Conservation (phyloP, 176 grass and related monocot genomes). For the Bothriochloa decipiens region DNA sequence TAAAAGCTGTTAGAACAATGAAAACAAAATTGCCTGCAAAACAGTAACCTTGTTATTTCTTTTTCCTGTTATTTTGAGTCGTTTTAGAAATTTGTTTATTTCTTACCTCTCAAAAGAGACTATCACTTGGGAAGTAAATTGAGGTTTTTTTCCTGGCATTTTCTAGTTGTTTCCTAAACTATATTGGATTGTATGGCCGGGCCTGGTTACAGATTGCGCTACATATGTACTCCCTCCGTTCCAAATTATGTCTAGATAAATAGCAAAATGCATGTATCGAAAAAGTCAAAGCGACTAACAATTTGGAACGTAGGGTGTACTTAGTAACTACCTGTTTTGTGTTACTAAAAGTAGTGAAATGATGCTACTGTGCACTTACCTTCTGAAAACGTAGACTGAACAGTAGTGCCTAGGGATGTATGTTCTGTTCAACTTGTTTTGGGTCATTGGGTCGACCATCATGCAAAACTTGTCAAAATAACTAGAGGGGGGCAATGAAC, state of each 20-base stretch:
- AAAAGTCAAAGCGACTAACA: no score
- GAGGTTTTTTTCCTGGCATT: not conserved
- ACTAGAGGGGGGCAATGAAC: not conserved
- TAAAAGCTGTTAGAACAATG: not conserved
- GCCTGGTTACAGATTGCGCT: not conserved
- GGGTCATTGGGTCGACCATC: not conserved
- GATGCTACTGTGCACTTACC: not conserved
- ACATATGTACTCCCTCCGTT: not conserved
- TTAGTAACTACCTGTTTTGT: not conserved
- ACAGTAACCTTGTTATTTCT: not conserved
- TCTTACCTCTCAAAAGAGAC: not conserved
- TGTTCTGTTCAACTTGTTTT: not conserved
- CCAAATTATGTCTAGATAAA: no score
- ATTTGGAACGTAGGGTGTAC: no score
- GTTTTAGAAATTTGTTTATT: not conserved
- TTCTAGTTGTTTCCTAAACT: not conserved
- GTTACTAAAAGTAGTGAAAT: not conserved
- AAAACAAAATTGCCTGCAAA: not conserved
- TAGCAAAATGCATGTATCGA: no score
- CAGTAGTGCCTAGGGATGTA: constrained; percentile 3
- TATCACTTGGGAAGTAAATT: not conserved
- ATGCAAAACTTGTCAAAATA: not conserved
- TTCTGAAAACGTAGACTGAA: constrained; percentile 17
- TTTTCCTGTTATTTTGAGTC: not conserved
- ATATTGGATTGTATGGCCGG: not conserved